phyloP scores from a whole-genome alignment of 2,329 filamentous ascomycete genomes.

The Alternaria solani region DNA sequence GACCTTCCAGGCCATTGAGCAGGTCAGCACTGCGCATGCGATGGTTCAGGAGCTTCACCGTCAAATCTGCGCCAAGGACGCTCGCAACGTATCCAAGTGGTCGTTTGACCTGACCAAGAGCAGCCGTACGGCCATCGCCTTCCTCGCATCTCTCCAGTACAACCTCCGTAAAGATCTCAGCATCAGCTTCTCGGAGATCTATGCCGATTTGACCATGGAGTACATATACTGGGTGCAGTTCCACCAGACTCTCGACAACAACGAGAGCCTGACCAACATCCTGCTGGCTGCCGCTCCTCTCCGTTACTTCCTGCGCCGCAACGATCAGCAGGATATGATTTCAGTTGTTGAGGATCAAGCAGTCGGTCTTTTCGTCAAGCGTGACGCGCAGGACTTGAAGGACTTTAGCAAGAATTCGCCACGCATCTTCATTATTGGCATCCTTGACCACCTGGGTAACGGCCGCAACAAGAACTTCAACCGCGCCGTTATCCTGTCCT shows the following conservation, averaged over 20 bases:
- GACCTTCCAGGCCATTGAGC: slow-evolving; percentile 56
- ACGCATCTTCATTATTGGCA: slow-evolving; percentile 42
- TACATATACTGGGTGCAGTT: slow-evolving; percentile 48
- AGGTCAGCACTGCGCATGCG: slow-evolving; percentile 53
- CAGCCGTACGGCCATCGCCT: slow-evolving; percentile 45
- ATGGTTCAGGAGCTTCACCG: slow-evolving; percentile 59
- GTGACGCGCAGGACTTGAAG: slow-evolving; percentile 37
- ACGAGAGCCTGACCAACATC: slow-evolving; percentile 50
- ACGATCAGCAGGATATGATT: slow-evolving; percentile 34
- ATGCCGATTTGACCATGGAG: slow-evolving; percentile 53
- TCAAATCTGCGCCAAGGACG: slow-evolving; percentile 59
- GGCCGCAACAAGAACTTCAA: slow-evolving; percentile 41
- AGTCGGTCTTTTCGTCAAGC: slow-evolving; percentile 39
- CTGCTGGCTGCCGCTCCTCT: slow-evolving; percentile 44
- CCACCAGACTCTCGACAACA: slow-evolving; percentile 41
- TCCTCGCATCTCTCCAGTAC: slow-evolving; percentile 58
- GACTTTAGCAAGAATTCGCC: slow-evolving; percentile 42
- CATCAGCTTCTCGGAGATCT: slow-evolving; percentile 52
- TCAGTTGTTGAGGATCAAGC: slow-evolving; percentile 38
- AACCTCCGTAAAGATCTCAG: slow-evolving; percentile 52
- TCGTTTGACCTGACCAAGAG: slow-evolving; percentile 44
- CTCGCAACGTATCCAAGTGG: slow-evolving; percentile 39
- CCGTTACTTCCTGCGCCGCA: slow-evolving; percentile 37
- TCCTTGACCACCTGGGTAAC: slow-evolving; percentile 41
- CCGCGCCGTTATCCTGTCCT: slow-evolving; percentile 38